Conservation (phyloP, 2,329 filamentous ascomycete genomes). For the Chrysosphaeria jannelii region DNA sequence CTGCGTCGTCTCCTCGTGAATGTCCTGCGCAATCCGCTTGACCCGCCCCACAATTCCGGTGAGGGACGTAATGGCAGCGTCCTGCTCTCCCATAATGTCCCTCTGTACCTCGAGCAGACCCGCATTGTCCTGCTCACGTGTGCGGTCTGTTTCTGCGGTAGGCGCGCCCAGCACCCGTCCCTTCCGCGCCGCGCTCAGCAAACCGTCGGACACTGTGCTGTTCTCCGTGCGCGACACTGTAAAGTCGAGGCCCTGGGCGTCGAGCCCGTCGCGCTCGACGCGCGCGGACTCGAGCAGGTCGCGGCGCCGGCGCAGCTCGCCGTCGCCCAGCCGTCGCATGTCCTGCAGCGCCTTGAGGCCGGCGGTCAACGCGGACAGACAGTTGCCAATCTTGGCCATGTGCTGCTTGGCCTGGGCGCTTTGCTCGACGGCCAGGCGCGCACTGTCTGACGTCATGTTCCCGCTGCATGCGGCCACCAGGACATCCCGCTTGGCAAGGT, state of each 20-base stretch:
- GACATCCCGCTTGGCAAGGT: constrained; percentile 36
- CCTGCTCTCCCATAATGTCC: constrained; percentile 45
- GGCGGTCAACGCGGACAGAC: constrained; percentile 32
- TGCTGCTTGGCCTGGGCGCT: constrained; percentile 45
- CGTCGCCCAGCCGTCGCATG: constrained; percentile 29
- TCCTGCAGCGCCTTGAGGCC: constrained; percentile 23
- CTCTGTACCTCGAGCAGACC: constrained; percentile 46
- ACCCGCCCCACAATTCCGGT: constrained; percentile 39
- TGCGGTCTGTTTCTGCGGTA: constrained; percentile 43
- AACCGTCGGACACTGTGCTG: constrained; percentile 8
- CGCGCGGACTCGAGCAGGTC: constrained; percentile 39
- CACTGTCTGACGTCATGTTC: neutral
- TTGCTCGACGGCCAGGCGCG: constrained; percentile 20
- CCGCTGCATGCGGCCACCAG: constrained; percentile 9
- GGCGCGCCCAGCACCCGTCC: constrained; percentile 45
- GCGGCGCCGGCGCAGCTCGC: constrained; percentile 38
- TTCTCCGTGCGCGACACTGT: constrained; percentile 14
- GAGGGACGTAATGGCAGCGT: constrained; percentile 38
- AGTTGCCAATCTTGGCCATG: constrained; percentile 33
- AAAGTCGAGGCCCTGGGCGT: constrained; percentile 34
- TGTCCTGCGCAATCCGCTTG: constrained; percentile 48
- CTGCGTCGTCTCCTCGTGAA: constrained; percentile 40
- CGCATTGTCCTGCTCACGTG: constrained; percentile 44
- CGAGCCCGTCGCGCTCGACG: constrained; percentile 47
- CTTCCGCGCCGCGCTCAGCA: constrained; percentile 17